Evolutionary conservation across 495 filamentous ascomycete genomes (phyloP).

Genomic region (Aspergillus bertholletiae): DNA sequence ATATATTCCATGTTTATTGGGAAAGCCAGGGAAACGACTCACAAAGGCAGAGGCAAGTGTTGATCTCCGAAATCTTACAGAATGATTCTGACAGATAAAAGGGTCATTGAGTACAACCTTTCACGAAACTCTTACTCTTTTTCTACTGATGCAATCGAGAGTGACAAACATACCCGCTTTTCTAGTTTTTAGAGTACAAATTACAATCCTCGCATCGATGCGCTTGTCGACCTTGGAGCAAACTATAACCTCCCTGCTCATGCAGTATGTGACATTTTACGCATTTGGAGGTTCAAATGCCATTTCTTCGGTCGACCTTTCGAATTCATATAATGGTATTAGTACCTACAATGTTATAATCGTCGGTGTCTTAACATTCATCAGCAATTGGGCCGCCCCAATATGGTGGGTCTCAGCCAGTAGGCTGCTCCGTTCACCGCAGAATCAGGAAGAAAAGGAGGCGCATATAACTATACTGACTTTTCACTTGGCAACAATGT

Average conservation of each 20-base stretch:
- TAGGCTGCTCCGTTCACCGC: slow-evolving; percentile 48
- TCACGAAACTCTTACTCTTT: slow-evolving; percentile 69
- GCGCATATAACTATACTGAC: slow-evolving; percentile 60
- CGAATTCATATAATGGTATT: slow-evolving; percentile 80
- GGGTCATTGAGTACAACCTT: slow-evolving; percentile 26
- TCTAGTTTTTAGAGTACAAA: slow-evolving; percentile 62
- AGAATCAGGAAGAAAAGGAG: slow-evolving; percentile 12
- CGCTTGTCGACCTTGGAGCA: slow-evolving; percentile 51
- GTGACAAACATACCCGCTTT: slow-evolving; percentile 81
- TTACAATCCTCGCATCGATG: slow-evolving; percentile 46
- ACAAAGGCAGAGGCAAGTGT: slow-evolving; percentile 14
- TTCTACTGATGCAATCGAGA: slow-evolving; percentile 83
- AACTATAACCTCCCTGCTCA: slow-evolving; percentile 59
- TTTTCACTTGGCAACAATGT: slow-evolving; percentile 55
- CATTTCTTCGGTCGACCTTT: slow-evolving; percentile 83
- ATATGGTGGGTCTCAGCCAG: slow-evolving; percentile 77
- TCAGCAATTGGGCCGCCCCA: slow-evolving; percentile 87
- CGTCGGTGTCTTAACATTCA: slow-evolving; percentile 78
- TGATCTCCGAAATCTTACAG: not conserved
- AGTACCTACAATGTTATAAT: slow-evolving; percentile 60
- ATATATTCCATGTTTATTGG: slow-evolving; percentile 22
- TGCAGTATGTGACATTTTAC: slow-evolving; percentile 80
- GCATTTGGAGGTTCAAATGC: slow-evolving; percentile 89
- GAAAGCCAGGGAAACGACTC: not conserved
- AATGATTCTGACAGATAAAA: slow-evolving; percentile 8